These are phyloP conservation scores for Pseudozyma thailandica DNA, from an alignment of 1,284 basidiomycete genomes.

Conservation along the genomic window DNA sequence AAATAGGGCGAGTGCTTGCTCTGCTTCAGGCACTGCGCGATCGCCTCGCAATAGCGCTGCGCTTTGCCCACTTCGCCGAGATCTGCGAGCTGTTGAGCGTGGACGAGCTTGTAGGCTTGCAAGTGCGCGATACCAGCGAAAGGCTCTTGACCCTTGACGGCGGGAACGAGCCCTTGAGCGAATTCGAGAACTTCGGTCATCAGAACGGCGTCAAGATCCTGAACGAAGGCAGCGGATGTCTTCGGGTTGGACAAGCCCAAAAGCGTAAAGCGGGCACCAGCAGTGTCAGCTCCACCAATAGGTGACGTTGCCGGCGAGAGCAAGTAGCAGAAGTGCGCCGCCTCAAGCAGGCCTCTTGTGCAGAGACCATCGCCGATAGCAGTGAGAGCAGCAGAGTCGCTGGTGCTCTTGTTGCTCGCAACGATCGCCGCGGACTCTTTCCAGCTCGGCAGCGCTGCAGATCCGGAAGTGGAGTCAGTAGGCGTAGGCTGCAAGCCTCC, in stretches of 20 bases:
- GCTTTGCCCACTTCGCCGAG: slow-evolving; percentile 66
- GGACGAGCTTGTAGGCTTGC: slow-evolving; percentile 86
- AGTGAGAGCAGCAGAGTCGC: slow-evolving; percentile 79
- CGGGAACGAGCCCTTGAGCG: slow-evolving; percentile 79
- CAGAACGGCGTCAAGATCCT: slow-evolving; percentile 82
- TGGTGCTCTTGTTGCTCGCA: slow-evolving; percentile 76
- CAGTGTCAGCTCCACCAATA: slow-evolving; percentile 76
- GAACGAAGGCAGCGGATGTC: slow-evolving; percentile 73
- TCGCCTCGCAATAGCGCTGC: slow-evolving; percentile 85
- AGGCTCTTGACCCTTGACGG: slow-evolving; percentile 84
- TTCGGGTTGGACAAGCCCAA: slow-evolving; percentile 76
- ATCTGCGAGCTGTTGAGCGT: slow-evolving; percentile 78
- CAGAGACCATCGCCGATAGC: slow-evolving; percentile 85
- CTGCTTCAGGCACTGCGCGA: slow-evolving; percentile 75
- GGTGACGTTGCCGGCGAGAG: slow-evolving; percentile 85
- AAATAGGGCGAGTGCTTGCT: slow-evolving; percentile 77
- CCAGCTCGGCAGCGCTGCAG: slow-evolving; percentile 78
- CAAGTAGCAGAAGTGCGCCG: slow-evolving; percentile 91
- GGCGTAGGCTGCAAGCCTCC: slow-evolving; percentile 25
- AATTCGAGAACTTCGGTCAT: slow-evolving; percentile 94
- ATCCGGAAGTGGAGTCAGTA: slow-evolving; percentile 71
- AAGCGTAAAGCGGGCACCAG: slow-evolving; percentile 74
- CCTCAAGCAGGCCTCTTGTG: slow-evolving; percentile 79
- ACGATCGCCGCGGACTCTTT: slow-evolving; percentile 86
- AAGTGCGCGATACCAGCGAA: slow-evolving; percentile 85